A percentile compares a stretch with the other conserved stretches of the same genome.
Conservation (phyloP, 257 asterid genomes). For the Solanum virginianum region DNA sequence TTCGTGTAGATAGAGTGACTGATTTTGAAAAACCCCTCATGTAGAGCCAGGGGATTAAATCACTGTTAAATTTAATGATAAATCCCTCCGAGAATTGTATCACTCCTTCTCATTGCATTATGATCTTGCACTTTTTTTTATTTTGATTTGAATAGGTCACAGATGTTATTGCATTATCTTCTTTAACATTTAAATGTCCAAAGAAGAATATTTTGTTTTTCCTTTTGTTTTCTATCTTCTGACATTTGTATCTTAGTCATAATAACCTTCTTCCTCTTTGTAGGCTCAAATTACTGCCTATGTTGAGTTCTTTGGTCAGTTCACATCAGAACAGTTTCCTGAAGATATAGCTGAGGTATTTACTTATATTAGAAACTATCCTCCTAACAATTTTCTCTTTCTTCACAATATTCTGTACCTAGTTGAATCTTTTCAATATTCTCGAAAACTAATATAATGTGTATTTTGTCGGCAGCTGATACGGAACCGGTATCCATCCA, state of each 20-base stretch:
- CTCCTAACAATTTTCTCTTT: neutral
- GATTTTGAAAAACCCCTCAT: too few relatives aligned
- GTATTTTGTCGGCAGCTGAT: conserved; percentile 54
- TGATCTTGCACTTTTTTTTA: neutral
- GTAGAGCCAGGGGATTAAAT: neutral
- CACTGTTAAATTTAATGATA: neutral
- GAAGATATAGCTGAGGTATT: conserved; percentile 94
- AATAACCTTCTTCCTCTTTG: neutral
- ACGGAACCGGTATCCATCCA: conserved; percentile 72
- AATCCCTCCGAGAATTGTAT: neutral
- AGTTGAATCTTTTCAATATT: neutral
- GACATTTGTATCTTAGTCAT: neutral
- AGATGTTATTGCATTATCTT: neutral
- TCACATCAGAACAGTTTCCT: conserved; percentile 92
- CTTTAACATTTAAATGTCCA: neutral
- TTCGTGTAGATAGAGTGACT: too few relatives aligned
- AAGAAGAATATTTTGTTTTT: neutral
- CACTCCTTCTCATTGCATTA: neutral
- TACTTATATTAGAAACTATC: conserved; percentile 1
- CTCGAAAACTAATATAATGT: neutral
- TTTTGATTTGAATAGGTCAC: neutral
- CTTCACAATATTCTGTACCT: neutral
- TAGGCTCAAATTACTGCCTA: conserved; percentile 90
- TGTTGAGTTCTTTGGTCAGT: conserved; percentile 91
- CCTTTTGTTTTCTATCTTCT: neutral